Evolutionary conservation across 768 basidiomycete species (phyloP).

Genomic region (Lactifluus rugatus): DNA sequence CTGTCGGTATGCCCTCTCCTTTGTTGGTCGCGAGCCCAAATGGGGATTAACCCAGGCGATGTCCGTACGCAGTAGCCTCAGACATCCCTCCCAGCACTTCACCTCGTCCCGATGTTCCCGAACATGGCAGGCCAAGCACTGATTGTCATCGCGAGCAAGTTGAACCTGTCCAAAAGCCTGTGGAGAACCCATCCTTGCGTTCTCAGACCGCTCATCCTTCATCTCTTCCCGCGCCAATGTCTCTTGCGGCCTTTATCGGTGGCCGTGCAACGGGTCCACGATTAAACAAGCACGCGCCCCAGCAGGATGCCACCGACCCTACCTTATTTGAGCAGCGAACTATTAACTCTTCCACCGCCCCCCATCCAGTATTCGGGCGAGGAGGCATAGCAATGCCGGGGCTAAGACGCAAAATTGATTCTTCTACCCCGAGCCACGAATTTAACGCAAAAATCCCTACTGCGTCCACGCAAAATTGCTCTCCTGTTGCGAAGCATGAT

Average conservation of each 20-base stretch:
- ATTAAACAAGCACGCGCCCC: slow-evolving; percentile 62
- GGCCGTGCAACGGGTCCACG: slow-evolving; percentile 67
- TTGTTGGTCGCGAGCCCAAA: neutral
- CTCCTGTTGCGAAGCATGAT: slow-evolving; percentile 5
- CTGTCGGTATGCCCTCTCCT: slow-evolving; percentile 4
- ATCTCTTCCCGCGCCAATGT: slow-evolving; percentile 39
- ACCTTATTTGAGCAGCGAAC: slow-evolving; percentile 57
- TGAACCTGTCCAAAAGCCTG: slow-evolving; percentile 8
- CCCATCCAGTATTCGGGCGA: slow-evolving; percentile 70
- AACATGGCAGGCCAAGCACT: neutral
- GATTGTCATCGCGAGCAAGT: neutral
- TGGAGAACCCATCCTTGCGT: neutral
- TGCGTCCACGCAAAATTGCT: slow-evolving; percentile 3
- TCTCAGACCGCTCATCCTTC: neutral
- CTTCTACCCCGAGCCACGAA: neutral
- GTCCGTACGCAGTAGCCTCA: neutral
- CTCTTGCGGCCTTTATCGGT: slow-evolving; percentile 75
- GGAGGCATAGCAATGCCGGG: slow-evolving; percentile 73
- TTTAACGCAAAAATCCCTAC: neutral
- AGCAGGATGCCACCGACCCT: slow-evolving; percentile 55
- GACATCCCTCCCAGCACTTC: neutral
- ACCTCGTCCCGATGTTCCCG: neutral
- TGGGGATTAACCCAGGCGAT: slow-evolving; percentile 5
- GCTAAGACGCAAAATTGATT: slow-evolving; percentile 27
- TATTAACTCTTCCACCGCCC: slow-evolving; percentile 32